Evolutionary conservation across 2,329 filamentous ascomycete genomes (phyloP).

Genomic region (Diaporthe sp.): DNA sequence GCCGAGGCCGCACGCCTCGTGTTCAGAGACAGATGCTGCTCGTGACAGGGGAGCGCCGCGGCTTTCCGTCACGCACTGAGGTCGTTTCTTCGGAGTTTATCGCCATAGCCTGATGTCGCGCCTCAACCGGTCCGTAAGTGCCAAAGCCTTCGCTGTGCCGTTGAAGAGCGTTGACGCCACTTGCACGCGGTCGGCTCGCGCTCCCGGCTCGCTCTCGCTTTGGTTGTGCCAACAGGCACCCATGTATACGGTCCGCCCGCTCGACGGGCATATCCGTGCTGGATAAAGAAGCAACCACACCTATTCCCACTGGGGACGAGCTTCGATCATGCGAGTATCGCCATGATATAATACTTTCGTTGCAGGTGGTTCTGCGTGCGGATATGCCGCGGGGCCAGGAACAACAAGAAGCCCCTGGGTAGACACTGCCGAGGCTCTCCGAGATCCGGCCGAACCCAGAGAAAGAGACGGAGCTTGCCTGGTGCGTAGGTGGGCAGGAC

Average conservation of each 20-base stretch:
- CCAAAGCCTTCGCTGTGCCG: background rate
- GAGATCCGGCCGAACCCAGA: constrained; percentile 19
- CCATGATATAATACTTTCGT: background rate
- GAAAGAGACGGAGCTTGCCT: background rate
- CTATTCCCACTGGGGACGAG: background rate
- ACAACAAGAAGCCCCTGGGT: background rate
- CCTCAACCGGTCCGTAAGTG: background rate
- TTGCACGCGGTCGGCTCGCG: constrained; percentile 3
- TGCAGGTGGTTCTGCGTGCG: no score
- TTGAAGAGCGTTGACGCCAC: background rate
- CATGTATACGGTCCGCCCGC: constrained; percentile 1
- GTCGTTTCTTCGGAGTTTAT: background rate
- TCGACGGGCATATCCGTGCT: background rate
- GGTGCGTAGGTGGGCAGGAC: background rate
- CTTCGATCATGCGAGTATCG: background rate
- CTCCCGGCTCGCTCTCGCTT: constrained; percentile 6
- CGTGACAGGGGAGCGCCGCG: background rate
- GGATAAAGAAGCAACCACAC: background rate
- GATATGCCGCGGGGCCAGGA: background rate
- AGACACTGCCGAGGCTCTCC: constrained; percentile 17
- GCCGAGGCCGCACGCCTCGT: background rate
- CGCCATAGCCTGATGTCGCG: constrained; percentile 15
- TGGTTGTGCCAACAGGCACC: background rate
- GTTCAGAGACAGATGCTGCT: background rate
- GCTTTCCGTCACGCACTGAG: background rate